phyloP scores from a whole-genome alignment of 2,329 filamentous ascomycete genomes.

The Clarireedia sp. region DNA sequence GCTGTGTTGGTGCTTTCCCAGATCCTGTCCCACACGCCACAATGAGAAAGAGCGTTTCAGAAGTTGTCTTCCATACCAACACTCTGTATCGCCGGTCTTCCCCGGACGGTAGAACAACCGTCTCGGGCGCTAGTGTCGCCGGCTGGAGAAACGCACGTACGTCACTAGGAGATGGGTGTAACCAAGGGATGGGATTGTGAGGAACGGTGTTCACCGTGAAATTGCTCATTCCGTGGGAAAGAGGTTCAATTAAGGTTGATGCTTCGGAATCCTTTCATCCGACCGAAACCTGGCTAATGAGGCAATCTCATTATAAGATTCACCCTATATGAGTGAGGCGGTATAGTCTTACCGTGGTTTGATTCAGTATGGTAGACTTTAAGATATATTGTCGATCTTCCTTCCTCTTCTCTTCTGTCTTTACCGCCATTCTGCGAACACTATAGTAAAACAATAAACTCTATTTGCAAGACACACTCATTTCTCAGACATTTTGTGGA shows the following conservation, averaged over 20 bases:
- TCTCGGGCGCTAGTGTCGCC: background rate
- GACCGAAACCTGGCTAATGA: background rate
- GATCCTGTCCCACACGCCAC: background rate
- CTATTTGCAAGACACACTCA: background rate
- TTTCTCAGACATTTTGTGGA: background rate
- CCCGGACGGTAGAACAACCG: background rate
- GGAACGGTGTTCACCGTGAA: background rate
- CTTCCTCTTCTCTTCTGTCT: background rate
- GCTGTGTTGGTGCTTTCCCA: background rate
- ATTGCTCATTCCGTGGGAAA: background rate
- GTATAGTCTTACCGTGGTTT: too few relatives aligned
- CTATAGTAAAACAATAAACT: background rate
- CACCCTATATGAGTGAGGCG: too few relatives aligned
- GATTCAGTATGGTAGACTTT: background rate
- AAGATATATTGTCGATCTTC: background rate
- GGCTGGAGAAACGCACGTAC: background rate
- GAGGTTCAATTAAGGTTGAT: background rate
- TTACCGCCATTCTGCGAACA: too few relatives aligned
- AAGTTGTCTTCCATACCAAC: background rate
- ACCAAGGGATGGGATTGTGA: background rate
- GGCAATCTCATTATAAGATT: background rate
- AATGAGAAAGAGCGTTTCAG: slow-evolving; percentile 6
- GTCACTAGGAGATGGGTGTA: background rate
- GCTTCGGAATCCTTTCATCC: too few relatives aligned
- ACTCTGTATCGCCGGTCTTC: background rate